Conservation (phyloP, 2,329 filamentous ascomycete genomes). For the Epichloe sp. region DNA sequence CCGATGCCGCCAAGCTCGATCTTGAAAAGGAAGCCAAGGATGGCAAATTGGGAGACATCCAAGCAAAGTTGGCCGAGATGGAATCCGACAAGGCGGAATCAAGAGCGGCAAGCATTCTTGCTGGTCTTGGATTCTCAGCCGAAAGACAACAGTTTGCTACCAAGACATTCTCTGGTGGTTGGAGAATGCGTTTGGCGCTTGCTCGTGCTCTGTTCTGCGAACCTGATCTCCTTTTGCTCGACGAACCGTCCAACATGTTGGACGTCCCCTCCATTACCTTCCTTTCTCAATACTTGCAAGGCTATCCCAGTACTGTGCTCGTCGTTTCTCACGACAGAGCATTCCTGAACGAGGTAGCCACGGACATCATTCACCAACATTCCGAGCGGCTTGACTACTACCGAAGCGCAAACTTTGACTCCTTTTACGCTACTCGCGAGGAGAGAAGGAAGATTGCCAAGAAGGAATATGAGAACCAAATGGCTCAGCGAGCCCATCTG, state of each 20-base stretch:
- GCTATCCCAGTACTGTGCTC: conserved; percentile 85
- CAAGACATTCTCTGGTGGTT: conserved; percentile 98
- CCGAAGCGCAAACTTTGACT: conserved; percentile 91
- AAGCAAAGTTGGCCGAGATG: conserved; percentile 90
- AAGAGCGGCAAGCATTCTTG: conserved; percentile 86
- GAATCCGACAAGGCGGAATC: conserved; percentile 98
- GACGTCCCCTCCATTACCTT: conserved; percentile 99
- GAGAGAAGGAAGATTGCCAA: conserved; percentile 93
- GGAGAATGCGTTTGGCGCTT: conserved; percentile 94
- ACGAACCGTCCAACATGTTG: conserved; percentile 99
- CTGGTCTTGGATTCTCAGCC: conserved; percentile 89
- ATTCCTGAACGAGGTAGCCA: conserved; percentile 98
- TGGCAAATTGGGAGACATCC: conserved; percentile 79
- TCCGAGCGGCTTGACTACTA: conserved; percentile 97
- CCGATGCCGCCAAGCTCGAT: conserved; percentile 75
- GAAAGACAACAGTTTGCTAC: conserved; percentile 88
- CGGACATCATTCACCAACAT: conserved; percentile 97
- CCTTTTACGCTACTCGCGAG: conserved; percentile 94
- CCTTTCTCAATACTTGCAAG: conserved; percentile 87
- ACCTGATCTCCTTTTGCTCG: conserved; percentile 85
- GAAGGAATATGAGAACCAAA: conserved; percentile 97
- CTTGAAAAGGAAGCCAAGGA: conserved; percentile 82
- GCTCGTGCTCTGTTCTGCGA: conserved; percentile 96
- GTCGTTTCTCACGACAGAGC: conserved; percentile 98
- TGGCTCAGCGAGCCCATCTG: conserved; percentile 82